phyloP scores from a whole-genome alignment of 495 filamentous ascomycete genomes.

The Penicillium steckii region DNA sequence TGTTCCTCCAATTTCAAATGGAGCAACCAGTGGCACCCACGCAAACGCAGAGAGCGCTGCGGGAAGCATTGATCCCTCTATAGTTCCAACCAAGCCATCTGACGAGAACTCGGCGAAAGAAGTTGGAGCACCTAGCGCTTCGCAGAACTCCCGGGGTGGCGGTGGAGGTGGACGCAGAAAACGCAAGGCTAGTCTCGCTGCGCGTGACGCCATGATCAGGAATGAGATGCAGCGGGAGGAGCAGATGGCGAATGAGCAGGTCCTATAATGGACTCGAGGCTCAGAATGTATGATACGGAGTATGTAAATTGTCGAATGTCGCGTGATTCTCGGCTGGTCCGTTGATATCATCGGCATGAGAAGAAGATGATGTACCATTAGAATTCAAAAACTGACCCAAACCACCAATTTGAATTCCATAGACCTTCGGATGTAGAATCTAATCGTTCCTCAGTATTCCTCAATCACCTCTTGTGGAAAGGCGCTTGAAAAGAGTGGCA shows the following conservation, averaged over 20 bases:
- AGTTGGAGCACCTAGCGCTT: neutral
- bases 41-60: neutral
- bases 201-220: constrained; percentile 37
- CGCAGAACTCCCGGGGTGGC: neutral
- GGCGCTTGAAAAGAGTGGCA: no score
- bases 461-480: no score
- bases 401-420: neutral
- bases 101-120: neutral
- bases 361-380: neutral
- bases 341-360: neutral
- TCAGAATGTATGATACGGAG: neutral
- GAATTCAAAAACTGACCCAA: neutral
- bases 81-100: neutral
- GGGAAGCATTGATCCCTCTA: neutral
- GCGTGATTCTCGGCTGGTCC: neutral
- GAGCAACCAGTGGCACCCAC: neutral
- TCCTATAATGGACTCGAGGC: constrained; percentile 11
- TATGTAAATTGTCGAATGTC: neutral
- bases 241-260: constrained; percentile 38
- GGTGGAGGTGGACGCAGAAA: constrained; percentile 20
- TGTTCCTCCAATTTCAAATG: neutral
- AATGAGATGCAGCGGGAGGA: constrained; percentile 46
- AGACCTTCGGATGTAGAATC: neutral
- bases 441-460: no score
- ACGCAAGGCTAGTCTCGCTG: constrained; percentile 38